Base-by-base conservation (phyloP, 352 stramenopile genomes). In the Saprolegnia diclina region DNA sequence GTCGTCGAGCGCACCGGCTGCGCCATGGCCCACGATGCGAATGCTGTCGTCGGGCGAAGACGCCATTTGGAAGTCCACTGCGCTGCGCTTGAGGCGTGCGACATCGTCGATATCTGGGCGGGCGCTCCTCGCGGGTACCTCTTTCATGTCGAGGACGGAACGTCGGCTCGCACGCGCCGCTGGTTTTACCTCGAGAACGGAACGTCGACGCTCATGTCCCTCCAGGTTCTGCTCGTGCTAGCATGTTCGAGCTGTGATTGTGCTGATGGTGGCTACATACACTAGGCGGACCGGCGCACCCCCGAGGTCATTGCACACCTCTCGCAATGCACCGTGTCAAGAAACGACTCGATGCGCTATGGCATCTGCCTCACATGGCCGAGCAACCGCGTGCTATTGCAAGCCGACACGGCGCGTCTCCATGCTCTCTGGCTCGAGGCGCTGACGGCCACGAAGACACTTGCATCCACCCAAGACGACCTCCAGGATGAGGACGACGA, bases 401-500 rank as follows among this genome's bases (percentile, higher is more conserved):
- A 59, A 59, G 52, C 52, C 35, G 52, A 59, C 52, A 59, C 52
- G 24, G 52, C 52, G 35, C 13, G 11, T 24, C 16, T 21, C 35
- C 13, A 14, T 24, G 3, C 2, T 3, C 35, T 16, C 4, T 59
- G 52, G 52, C 24, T 16, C 16, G 24, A 35, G 24, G 24, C 52
- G 13, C 35, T 59, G 3, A 19, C 24, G 24, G 52, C 11, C 24
- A 14, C 4, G 11, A 16, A 42, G 24, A 59, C 3, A 9, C n/a
- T 13, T 18, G 52, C 52, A 7, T 19, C 52, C 24, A 59, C 4
- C 52, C 52, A 35, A 42, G 52, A 59, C 29, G 29, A 35, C 46
- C 2, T 6, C n/a, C n/a, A 54, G n/a, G n/a, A 54, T 2, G 5
- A 29, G 2, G 46, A 54, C 46, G n/a, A 54, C 24, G 5, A 54